Evolutionary conservation across 257 asterid genomes (phyloP).

Genomic region (Rhazya stricta): DNA sequence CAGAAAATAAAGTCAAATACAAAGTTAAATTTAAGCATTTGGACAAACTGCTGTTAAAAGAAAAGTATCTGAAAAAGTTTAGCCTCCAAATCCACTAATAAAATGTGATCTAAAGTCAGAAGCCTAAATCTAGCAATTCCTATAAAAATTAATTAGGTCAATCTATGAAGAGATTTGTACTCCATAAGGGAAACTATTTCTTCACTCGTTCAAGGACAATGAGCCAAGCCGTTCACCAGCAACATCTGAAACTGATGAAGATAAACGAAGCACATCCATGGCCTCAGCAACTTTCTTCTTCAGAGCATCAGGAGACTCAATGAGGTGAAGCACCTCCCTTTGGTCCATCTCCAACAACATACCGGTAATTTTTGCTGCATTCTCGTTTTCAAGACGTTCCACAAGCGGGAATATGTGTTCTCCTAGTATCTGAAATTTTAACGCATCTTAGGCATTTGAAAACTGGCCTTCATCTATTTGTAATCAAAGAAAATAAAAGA

Average conservation of each 20-base stretch:
- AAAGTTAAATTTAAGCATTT: too few relatives aligned
- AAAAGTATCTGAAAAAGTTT: background rate
- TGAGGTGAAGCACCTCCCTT: slow-evolving; percentile 77
- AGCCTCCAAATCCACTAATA: background rate
- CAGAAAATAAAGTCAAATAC: background rate
- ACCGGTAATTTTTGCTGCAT: slow-evolving; percentile 74
- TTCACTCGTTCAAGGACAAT: slow-evolving; percentile 11
- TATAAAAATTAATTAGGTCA: too few relatives aligned
- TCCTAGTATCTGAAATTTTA: slow-evolving; percentile 60
- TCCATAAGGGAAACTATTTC: background rate
- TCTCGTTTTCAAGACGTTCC: slow-evolving; percentile 46
- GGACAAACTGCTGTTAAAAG: too few relatives aligned
- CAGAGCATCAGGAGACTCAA: slow-evolving; percentile 79
- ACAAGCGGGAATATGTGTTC: slow-evolving; percentile 76
- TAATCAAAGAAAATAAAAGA: background rate
- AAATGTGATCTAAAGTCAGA: too few relatives aligned
- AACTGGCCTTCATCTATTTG: background rate
- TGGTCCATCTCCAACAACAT: slow-evolving; percentile 95
- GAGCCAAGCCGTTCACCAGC: slow-evolving; percentile 3
- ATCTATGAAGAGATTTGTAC: background rate
- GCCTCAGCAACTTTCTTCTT: slow-evolving; percentile 77
- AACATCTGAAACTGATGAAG: slow-evolving; percentile 10
- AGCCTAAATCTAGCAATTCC: background rate
- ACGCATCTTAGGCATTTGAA: background rate
- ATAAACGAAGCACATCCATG: slow-evolving; percentile 58